Percentiles rank a stretch among this genome's conserved stretches.
Evolutionary conservation across 2,329 filamentous ascomycete species (phyloP).

Genomic region (Grosmannia huntii): DNA sequence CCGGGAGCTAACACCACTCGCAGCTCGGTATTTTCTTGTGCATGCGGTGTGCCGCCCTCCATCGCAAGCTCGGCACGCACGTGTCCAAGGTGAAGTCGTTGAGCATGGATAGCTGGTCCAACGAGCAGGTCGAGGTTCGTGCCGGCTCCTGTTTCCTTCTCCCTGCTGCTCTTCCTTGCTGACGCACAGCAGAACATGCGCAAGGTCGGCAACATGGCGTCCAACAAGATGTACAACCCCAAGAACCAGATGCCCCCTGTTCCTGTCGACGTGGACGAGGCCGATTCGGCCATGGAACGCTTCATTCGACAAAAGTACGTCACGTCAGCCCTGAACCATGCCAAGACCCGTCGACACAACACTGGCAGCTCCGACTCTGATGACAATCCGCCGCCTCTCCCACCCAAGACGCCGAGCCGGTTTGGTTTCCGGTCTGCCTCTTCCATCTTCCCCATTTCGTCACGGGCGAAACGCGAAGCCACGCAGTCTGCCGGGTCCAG

Average conservation of each 20-base stretch:
- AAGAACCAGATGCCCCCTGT: slow-evolving; percentile 70
- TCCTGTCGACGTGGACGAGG: slow-evolving; percentile 82
- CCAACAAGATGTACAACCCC: slow-evolving; percentile 84
- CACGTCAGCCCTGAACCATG: slow-evolving; percentile 28
- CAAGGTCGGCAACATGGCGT: slow-evolving; percentile 71
- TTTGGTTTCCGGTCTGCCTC: slow-evolving; percentile 46
- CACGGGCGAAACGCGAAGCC: slow-evolving; percentile 43
- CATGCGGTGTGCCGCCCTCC: slow-evolving; percentile 90
- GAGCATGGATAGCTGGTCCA: slow-evolving; percentile 96
- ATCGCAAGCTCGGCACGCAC: slow-evolving; percentile 93
- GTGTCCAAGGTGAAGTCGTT: slow-evolving; percentile 98
- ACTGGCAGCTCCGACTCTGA: slow-evolving; percentile 38
- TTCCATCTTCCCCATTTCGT: slow-evolving; percentile 53
- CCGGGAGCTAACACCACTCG: background rate
- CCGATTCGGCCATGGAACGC: slow-evolving; percentile 85
- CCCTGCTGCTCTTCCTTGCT: background rate
- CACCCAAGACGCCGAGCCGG: slow-evolving; percentile 53
- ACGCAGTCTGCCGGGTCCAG: slow-evolving; percentile 14
- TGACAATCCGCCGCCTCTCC: slow-evolving; percentile 48
- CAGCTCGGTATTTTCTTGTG: slow-evolving; percentile 92
- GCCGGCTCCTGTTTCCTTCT: background rate
- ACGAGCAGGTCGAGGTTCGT: slow-evolving; percentile 88
- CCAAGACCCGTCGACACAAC: slow-evolving; percentile 21
- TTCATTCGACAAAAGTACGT: slow-evolving; percentile 94
- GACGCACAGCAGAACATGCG: slow-evolving; percentile 65